phyloP scores from a whole-genome alignment of 2,329 filamentous ascomycete species.

The Gyromitra esculenta region DNA sequence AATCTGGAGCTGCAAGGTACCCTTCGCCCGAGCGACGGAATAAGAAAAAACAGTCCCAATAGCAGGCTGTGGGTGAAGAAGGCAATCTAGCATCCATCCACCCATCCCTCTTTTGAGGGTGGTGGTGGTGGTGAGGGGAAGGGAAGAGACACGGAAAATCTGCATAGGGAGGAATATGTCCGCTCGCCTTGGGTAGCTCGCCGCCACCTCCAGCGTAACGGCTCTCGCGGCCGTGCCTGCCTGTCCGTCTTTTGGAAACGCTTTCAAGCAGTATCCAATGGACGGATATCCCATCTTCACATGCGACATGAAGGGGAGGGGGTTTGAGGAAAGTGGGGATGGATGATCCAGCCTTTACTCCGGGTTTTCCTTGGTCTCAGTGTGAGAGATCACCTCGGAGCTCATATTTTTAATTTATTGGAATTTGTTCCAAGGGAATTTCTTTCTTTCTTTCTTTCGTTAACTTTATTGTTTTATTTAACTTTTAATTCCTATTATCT shows the following conservation, averaged over 20 bases:
- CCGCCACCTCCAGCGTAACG: conserved; percentile 43
- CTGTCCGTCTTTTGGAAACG: conserved; percentile 8
- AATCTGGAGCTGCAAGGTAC: conserved; percentile 52
- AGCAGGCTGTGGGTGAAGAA: conserved; percentile 18
- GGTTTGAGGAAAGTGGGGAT: neutral
- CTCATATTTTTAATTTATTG: conserved; percentile 48
- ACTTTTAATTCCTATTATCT: conserved; percentile 52
- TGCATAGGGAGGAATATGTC: conserved; percentile 45
- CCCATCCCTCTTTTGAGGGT: neutral
- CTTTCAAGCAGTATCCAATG: conserved; percentile 39
- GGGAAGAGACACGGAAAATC: conserved; percentile 29
- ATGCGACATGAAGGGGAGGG: conserved; percentile 35
- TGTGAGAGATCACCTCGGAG: conserved; percentile 49
- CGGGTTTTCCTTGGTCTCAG: conserved; percentile 47
- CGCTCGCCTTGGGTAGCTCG: conserved; percentile 20
- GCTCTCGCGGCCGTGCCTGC: conserved; percentile 40
- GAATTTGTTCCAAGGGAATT: conserved; percentile 20
- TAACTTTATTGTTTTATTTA: conserved; percentile 44
- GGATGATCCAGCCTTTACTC: conserved; percentile 45
- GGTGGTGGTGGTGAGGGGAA: no score
- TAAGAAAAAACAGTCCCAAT: conserved; percentile 46
- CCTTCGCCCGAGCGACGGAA: conserved; percentile 42
- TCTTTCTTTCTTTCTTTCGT: conserved; percentile 44
- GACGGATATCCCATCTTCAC: conserved; percentile 35
- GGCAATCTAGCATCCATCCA: conserved; percentile 32